Evolutionary conservation across 75 land plant species (phyloP).

Genomic region (Selaginella tamariscina): DNA sequence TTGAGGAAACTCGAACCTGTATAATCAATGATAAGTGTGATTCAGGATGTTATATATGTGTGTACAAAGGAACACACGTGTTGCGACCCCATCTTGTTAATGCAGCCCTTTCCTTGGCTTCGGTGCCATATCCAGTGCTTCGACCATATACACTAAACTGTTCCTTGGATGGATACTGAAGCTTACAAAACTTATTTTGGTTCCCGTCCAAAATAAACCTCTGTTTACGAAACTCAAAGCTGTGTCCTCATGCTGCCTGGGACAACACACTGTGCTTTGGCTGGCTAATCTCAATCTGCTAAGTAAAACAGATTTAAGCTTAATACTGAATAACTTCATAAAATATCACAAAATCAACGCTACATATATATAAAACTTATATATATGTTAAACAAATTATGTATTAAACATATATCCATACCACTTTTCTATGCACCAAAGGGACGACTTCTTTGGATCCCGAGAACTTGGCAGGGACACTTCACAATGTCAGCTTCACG

Average conservation of each 20-base stretch:
- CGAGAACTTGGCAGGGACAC: conserved; percentile 70
- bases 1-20: conserved; percentile 92
- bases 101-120: conserved; percentile 64
- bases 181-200: conserved; percentile 72
- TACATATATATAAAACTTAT: too few species aligned
- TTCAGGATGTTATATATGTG: background rate
- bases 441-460: conserved; percentile 88
- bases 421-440: conserved; percentile 27
- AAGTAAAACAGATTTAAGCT: too few species aligned
- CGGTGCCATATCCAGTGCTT: conserved; percentile 75
- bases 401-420: conserved; percentile 11
- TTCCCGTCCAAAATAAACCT: conserved; percentile 61
- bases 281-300: too few species aligned
- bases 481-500: conserved; percentile 61
- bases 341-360: too few species aligned
- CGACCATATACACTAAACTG: conserved; percentile 57
- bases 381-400: too few species aligned
- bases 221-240: conserved; percentile 91
- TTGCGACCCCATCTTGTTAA: conserved; percentile 92
- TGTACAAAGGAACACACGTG: conserved; percentile 44
- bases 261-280: too few species aligned
- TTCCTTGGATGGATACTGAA: conserved; percentile 85
- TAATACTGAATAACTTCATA: too few species aligned
- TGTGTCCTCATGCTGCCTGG: conserved; percentile 19
- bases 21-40: background rate